These are phyloP conservation scores for Talaromyces sp. DNA, from an alignment of 2,329 filamentous ascomycete species.

Conservation along the genomic window DNA sequence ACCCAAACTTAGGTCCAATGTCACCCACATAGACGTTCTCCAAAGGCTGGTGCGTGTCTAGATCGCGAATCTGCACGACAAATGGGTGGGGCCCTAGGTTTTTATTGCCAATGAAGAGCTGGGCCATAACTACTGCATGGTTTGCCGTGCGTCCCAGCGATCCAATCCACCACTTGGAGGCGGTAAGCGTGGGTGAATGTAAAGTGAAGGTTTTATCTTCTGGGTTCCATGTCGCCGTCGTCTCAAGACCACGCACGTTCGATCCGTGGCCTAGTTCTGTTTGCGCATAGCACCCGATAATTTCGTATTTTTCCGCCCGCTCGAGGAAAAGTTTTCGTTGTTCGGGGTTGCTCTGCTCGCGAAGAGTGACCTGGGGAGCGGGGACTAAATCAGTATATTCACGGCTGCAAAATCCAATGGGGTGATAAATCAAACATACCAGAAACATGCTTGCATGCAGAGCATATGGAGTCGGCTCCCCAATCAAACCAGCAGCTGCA, in stretches of 20 bases:
- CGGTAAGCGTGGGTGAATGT: slow-evolving; percentile 68
- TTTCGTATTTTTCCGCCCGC: slow-evolving; percentile 63
- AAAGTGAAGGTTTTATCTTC: slow-evolving; percentile 70
- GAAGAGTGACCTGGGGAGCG: slow-evolving; percentile 24
- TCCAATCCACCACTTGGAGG: slow-evolving; percentile 83
- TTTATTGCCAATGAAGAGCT: slow-evolving; percentile 66
- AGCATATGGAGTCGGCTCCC: slow-evolving; percentile 69
- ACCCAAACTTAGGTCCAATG: slow-evolving; percentile 69
- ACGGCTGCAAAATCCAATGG: neutral
- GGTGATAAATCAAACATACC: slow-evolving; percentile 34
- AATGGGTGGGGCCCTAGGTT: slow-evolving; percentile 72
- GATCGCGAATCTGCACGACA: slow-evolving; percentile 67
- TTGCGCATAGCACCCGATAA: slow-evolving; percentile 76
- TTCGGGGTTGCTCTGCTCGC: slow-evolving; percentile 61
- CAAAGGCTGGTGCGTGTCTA: slow-evolving; percentile 65
- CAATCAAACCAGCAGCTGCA: slow-evolving; percentile 64
- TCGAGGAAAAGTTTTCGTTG: slow-evolving; percentile 71
- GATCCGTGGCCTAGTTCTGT: slow-evolving; percentile 76
- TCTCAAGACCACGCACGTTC: slow-evolving; percentile 70
- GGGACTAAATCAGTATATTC: neutral
- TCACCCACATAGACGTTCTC: slow-evolving; percentile 71
- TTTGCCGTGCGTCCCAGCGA: slow-evolving; percentile 72
- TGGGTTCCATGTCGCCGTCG: slow-evolving; percentile 68
- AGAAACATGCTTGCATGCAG: slow-evolving; percentile 69
- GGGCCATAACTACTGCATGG: slow-evolving; percentile 74